phyloP scores from a whole-genome alignment of 2,329 filamentous ascomycete species.

The Macrophomina tecta region DNA sequence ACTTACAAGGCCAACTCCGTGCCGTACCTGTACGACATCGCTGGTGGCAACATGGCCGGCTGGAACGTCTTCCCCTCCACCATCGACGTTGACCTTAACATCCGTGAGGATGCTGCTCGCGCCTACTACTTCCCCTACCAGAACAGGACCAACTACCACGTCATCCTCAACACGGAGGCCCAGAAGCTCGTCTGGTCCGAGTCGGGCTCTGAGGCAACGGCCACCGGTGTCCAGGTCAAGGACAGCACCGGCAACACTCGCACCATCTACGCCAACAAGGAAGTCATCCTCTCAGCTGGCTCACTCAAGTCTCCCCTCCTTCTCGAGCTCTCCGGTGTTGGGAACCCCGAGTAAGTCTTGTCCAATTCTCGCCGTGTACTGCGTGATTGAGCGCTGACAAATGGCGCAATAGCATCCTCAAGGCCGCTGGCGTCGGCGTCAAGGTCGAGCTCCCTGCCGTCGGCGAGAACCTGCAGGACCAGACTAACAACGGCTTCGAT shows the following conservation, averaged over 20 bases:
- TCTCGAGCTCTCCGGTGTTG: conserved; percentile 45
- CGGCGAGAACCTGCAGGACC: conserved; percentile 46
- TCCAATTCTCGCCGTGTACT: not conserved
- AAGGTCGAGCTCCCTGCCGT: conserved; percentile 30
- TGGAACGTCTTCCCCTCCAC: conserved; percentile 52
- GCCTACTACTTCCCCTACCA: conserved; percentile 54
- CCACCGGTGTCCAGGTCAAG: conserved; percentile 37
- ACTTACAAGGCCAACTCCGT: conserved; percentile 46
- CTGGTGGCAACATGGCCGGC: conserved; percentile 53
- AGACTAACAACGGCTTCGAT: conserved; percentile 37
- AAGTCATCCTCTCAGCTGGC: conserved; percentile 46
- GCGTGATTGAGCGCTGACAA: not conserved
- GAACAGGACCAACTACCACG: conserved; percentile 49
- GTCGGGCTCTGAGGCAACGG: conserved; percentile 27
- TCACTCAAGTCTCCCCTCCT: conserved; percentile 42
- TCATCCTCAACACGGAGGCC: conserved; percentile 52
- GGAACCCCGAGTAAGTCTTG: conserved; percentile 35
- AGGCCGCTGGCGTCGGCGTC: conserved; percentile 16
- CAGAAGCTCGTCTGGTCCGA: conserved; percentile 48
- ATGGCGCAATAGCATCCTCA: conserved; percentile 1
- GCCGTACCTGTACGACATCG: conserved; percentile 49
- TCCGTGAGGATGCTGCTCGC: conserved; percentile 55
- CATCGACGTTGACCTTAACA: conserved; percentile 44
- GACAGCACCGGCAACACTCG: conserved; percentile 32
- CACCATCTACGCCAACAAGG: conserved; percentile 33